These are phyloP conservation scores for Microsporum ferrugineum DNA, from an alignment of 2,329 filamentous ascomycete species.

Conservation along the genomic window DNA sequence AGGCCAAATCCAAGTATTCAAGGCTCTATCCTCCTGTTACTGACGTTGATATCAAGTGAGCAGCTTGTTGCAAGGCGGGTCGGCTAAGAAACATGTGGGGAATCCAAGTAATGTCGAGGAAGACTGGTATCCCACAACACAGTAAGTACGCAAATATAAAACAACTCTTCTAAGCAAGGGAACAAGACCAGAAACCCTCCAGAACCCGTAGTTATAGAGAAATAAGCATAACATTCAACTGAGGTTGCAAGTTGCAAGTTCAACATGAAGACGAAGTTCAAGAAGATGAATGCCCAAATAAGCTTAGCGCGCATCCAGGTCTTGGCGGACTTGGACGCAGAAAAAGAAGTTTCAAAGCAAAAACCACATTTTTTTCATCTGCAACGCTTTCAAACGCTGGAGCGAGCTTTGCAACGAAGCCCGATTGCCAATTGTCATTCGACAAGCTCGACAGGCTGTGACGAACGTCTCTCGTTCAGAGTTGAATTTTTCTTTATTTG, in stretches of 20 bases:
- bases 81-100: neutral
- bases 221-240: neutral
- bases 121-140: neutral
- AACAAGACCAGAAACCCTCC: neutral
- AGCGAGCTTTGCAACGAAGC: neutral
- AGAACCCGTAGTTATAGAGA: neutral
- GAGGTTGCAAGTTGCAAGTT: neutral
- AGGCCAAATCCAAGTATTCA: neutral
- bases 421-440: neutral
- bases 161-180: neutral
- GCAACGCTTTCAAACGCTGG: neutral
- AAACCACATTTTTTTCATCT: neutral
- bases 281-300: neutral
- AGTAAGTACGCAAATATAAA: neutral
- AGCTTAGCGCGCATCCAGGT: neutral
- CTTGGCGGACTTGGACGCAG: neutral
- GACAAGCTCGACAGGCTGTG: neutral
- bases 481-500: neutral
- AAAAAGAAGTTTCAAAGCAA: constrained; percentile 5
- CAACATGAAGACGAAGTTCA: neutral
- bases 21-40: neutral
- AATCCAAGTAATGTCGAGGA: neutral
- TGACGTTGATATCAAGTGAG: neutral
- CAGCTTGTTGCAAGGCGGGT: neutral
- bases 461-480: neutral